phyloP scores from a whole-genome alignment of 192 early-diverging fungal species.

The Tieghemiomyces parasiticus region DNA sequence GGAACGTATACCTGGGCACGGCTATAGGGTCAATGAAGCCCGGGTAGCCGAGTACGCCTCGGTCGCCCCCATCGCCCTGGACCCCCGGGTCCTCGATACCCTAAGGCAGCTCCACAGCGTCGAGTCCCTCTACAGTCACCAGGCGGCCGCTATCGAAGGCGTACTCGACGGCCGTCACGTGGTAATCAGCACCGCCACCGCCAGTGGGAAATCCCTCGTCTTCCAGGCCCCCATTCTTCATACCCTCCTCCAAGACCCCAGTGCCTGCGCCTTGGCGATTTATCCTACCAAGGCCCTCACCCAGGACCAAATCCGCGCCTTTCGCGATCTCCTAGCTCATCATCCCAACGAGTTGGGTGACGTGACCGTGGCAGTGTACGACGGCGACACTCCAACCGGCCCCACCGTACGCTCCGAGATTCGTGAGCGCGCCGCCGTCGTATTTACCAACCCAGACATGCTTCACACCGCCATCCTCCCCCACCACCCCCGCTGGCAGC shows the following conservation, averaged over 20 bases:
- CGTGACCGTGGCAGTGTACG: constrained; percentile 32
- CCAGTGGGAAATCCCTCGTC: constrained; percentile 68
- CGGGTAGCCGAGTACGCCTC: not conserved
- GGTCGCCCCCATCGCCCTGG: not conserved
- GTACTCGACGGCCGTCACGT: constrained; percentile 32
- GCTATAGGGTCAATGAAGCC: not conserved
- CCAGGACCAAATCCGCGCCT: constrained; percentile 52
- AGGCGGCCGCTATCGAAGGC: constrained; percentile 43
- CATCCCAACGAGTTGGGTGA: constrained; percentile 18
- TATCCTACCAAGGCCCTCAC: constrained; percentile 77
- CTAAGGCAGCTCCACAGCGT: constrained; percentile 13
- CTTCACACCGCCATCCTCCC: constrained; percentile 56
- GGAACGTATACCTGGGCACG: not conserved
- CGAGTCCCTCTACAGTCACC: constrained; percentile 48
- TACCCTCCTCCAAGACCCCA: constrained; percentile 24
- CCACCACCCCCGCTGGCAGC: constrained; percentile 33
- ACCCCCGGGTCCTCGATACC: not conserved
- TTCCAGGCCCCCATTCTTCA: constrained; percentile 57
- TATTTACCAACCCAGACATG: constrained; percentile 78
- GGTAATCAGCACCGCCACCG: constrained; percentile 55
- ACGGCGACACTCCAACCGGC: constrained; percentile 42
- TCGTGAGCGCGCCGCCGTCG: constrained; percentile 31
- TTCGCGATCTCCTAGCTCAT: constrained; percentile 19
- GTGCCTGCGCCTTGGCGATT: constrained; percentile 34
- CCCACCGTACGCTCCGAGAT: constrained; percentile 25